Percentiles rank a stretch among this genome's conserved stretches.
phyloP scores from a whole-genome alignment of 2,329 filamentous ascomycete genomes.

The Penicillium thymicola region DNA sequence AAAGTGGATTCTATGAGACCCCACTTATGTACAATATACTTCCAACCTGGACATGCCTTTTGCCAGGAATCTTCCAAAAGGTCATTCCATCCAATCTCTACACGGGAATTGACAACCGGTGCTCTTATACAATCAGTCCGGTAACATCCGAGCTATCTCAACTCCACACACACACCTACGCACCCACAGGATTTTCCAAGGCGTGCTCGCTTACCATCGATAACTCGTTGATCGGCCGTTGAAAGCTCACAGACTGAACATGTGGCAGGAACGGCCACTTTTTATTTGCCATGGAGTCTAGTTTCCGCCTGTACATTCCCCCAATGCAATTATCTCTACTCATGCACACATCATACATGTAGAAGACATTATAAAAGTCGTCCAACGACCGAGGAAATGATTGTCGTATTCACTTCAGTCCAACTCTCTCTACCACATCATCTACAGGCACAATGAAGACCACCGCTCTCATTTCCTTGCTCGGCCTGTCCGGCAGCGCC shows the following conservation, averaged over 20 bases:
- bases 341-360: not conserved
- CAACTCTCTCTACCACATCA: slow-evolving; percentile 2
- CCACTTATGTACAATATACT: not conserved
- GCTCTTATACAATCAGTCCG: not conserved
- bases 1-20: not conserved
- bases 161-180: not conserved
- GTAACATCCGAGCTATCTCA: not conserved
- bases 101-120: not conserved
- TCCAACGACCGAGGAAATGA: slow-evolving; percentile 7
- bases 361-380: slow-evolving; percentile 13
- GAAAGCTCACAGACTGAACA: not conserved
- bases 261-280: not conserved
- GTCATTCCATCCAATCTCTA: not conserved
- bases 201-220: not conserved
- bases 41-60: not conserved
- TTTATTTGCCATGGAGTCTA: not conserved
- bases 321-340: not conserved
- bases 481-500: slow-evolving; percentile 18
- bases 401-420: slow-evolving; percentile 8
- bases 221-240: not conserved
- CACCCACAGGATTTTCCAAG: no score
- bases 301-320: not conserved
- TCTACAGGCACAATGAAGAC: slow-evolving; percentile 16
- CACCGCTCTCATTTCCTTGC: slow-evolving; percentile 19
- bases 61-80: not conserved